Evolutionary conservation across 768 basidiomycete genomes (phyloP).

Genomic region (Phlebiopsis gigantea): DNA sequence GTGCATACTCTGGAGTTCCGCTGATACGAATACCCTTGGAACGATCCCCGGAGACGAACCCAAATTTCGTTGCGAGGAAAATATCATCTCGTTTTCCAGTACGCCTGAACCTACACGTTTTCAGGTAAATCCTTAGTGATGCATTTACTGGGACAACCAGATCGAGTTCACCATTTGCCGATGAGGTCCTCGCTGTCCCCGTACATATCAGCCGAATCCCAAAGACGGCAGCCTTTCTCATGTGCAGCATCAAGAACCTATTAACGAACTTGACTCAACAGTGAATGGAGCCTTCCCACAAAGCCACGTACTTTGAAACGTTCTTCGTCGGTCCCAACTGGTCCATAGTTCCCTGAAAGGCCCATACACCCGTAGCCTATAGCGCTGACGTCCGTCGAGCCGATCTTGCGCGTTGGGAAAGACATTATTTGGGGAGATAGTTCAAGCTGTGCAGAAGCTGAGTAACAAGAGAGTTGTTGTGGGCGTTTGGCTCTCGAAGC

Average conservation of each 20-base stretch:
- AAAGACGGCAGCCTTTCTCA: slow-evolving; percentile 36
- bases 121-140: background rate
- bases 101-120: slow-evolving; percentile 43
- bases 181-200: slow-evolving; percentile 43
- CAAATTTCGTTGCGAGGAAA: slow-evolving; percentile 38
- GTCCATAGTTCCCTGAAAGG: slow-evolving; percentile 44
- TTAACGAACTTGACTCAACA: background rate
- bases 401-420: slow-evolving; percentile 39
- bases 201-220: slow-evolving; percentile 43
- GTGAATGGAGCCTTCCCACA: background rate
- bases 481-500: no score
- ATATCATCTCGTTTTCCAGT: slow-evolving; percentile 49
- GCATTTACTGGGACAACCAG: background rate
- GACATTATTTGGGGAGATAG: no score
- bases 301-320: slow-evolving; percentile 44
- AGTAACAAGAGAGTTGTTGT: no score
- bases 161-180: slow-evolving; percentile 33
- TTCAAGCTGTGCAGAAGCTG: no score
- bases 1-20: slow-evolving; percentile 24
- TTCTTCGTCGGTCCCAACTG: slow-evolving; percentile 45
- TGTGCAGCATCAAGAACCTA: slow-evolving; percentile 40
- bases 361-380: slow-evolving; percentile 64
- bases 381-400: slow-evolving; percentile 36
- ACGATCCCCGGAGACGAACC: slow-evolving; percentile 14
- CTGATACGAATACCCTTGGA: slow-evolving; percentile 5